Conservation (phyloP, 2,329 filamentous ascomycete species). For the Aaosphaeria arxii region DNA sequence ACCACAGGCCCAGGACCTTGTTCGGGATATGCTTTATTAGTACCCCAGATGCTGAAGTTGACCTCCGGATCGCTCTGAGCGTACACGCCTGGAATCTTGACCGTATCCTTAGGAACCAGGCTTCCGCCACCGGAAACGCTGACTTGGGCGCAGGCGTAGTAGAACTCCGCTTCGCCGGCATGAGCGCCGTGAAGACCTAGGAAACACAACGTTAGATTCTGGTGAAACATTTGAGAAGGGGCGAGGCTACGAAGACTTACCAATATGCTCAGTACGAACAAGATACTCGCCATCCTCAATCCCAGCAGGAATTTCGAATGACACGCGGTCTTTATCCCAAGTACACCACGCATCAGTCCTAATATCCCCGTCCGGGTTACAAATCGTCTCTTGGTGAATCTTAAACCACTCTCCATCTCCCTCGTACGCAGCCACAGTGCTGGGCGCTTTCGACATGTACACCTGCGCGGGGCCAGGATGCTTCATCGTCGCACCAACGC, state of each 20-base stretch:
- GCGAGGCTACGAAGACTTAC: too few relatives aligned
- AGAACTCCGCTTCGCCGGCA: conserved; percentile 38
- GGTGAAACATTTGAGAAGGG: too few relatives aligned
- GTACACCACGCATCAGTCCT: conserved; percentile 8
- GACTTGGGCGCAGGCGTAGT: conserved; percentile 41
- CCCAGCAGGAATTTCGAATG: conserved; percentile 34
- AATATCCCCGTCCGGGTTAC: conserved; percentile 1
- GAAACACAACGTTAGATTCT: too few relatives aligned
- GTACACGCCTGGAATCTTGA: conserved; percentile 41
- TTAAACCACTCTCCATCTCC: conserved; percentile 28
- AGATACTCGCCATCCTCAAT: conserved; percentile 43
- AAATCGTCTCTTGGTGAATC: conserved; percentile 14
- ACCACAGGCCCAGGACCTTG: background rate
- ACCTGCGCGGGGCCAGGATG: conserved; percentile 17
- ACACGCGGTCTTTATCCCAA: conserved; percentile 7
- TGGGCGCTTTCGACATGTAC: conserved; percentile 25
- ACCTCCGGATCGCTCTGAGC: conserved; percentile 18
- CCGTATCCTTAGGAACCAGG: conserved; percentile 24
- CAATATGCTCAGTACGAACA: conserved; percentile 44
- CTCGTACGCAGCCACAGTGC: conserved; percentile 13
- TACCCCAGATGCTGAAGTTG: conserved; percentile 6
- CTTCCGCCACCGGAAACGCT: conserved; percentile 33
- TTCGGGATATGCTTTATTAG: background rate
- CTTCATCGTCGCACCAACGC: conserved; percentile 12
- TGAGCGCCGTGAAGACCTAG: conserved; percentile 33